phyloP scores from a whole-genome alignment of 176 grass and related monocot species.

The Olyra latifolia region DNA sequence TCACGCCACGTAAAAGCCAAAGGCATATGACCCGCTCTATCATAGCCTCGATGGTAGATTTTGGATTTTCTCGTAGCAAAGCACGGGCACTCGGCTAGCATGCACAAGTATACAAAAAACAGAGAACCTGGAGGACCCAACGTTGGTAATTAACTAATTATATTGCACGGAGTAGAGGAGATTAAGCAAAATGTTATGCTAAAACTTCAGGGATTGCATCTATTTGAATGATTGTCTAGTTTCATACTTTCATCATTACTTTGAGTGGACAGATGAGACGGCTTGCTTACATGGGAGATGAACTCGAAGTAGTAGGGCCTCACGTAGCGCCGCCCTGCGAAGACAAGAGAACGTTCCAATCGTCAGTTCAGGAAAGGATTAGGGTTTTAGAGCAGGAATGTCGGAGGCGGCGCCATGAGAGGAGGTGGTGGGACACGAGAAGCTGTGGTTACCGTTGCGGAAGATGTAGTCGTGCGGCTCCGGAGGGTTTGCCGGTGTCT shows the following conservation, averaged over 20 bases:
- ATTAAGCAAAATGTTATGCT: not conserved
- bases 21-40: too few species aligned
- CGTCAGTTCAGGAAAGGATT: not conserved
- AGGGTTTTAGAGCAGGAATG: slow-evolving; percentile 17
- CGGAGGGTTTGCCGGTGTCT: slow-evolving; percentile 81
- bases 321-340: slow-evolving; percentile 83
- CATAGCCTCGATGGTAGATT: too few species aligned
- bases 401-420: not conserved
- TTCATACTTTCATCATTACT: not conserved
- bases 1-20: too few species aligned
- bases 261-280: not conserved
- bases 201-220: not conserved
- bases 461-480: slow-evolving; percentile 79
- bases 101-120: too few species aligned
- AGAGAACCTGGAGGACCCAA: not conserved
- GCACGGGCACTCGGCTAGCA: too few species aligned
- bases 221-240: not conserved
- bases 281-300: slow-evolving; percentile 71
- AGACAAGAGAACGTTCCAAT: not conserved
- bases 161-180: not conserved
- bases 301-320: slow-evolving; percentile 96
- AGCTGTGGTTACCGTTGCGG: slow-evolving; percentile 45
- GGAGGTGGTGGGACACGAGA: not conserved
- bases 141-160: not conserved
- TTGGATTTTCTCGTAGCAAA: too few species aligned